phyloP scores from a whole-genome alignment of 345 rosid genomes.

The Rhodomyrtus tomentosa region DNA sequence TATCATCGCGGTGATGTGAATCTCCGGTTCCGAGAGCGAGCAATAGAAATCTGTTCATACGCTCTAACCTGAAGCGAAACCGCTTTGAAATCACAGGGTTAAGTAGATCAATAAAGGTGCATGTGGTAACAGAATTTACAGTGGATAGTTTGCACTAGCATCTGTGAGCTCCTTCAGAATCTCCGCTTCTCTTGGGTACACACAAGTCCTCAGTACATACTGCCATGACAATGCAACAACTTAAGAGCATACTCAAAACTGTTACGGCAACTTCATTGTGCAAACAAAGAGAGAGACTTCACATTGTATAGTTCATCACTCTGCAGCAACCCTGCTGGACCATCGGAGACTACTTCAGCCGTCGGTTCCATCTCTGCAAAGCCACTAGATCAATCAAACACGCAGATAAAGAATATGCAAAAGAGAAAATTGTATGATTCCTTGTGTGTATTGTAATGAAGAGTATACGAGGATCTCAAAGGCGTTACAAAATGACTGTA shows the following conservation, averaged over 20 bases:
- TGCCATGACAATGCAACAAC: slow-evolving; percentile 1
- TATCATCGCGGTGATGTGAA: neutral
- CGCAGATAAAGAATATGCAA: neutral
- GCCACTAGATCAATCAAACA: neutral
- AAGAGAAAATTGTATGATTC: neutral
- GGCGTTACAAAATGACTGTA: neutral
- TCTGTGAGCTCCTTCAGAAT: slow-evolving; percentile 48
- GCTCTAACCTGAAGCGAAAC: neutral
- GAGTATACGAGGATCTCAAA: neutral
- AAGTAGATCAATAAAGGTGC: no score
- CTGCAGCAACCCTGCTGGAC: slow-evolving; percentile 35
- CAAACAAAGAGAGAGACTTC: neutral
- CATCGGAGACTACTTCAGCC: neutral
- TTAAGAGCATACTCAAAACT: neutral
- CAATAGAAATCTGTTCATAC: neutral
- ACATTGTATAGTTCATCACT: slow-evolving; percentile 48
- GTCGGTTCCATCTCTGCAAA: slow-evolving; percentile 6
- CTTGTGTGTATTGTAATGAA: neutral
- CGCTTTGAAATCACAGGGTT: neutral
- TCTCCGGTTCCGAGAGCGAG: neutral
- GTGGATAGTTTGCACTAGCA: slow-evolving; percentile 33
- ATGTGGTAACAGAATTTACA: neutral
- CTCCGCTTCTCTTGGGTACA: slow-evolving; percentile 52
- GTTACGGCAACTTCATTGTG: neutral
- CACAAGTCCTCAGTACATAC: slow-evolving; percentile 49